Base-by-base conservation (phyloP, 148 eudicot species). In the Polygonum aviculare region DNA sequence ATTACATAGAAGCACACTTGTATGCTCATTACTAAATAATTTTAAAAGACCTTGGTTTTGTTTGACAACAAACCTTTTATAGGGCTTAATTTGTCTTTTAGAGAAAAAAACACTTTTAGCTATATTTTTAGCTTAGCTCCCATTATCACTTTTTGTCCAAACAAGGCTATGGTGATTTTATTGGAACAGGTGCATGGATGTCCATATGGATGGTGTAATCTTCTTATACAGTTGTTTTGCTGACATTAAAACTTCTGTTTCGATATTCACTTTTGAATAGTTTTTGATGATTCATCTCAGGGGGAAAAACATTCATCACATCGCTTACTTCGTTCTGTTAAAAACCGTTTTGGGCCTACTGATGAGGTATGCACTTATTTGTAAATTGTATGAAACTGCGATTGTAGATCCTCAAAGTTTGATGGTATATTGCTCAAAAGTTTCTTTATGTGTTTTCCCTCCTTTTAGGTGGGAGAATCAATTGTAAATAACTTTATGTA, bases 331-430 rank as follows among this genome's bases (percentile, higher is more conserved):
- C 91, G 99, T 77, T 83, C 97, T 22, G 91, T 89, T 39, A 95
- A 95, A 86, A 95, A 95, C 78, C 96, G 99, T 22, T 95, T 88
- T 91, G 97, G 99, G 51, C 84, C 99, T 81, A 90, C 99, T 51
- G 99, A 95, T 80, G 99, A 95, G 98, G 98, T 92, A 85, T 63
- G 70, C 40, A 35, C 15, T 22, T 35, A 12, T 36, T 67, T 67
- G 1, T 15, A 67, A 67, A 36, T 67, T 11, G 45, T 41, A 15
- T 15, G 71, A 65, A 65, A 36, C 71, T 15, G 36, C 1, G 12
- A 65, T 65, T 65, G 71, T 62, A 15, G 39, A 33, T 15, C 41
- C 44, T 65, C 9, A 65, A 14, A 65, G n/a, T 35, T 65, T 1
- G 69, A 38, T 26, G 69, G 33, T 19, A 57, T 57, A 2, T 19